Evolutionary conservation across 768 basidiomycete genomes (phyloP), one percentile per base, ranked within the genome.

Genomic region (Hydnomerulius pinastri): DNA sequence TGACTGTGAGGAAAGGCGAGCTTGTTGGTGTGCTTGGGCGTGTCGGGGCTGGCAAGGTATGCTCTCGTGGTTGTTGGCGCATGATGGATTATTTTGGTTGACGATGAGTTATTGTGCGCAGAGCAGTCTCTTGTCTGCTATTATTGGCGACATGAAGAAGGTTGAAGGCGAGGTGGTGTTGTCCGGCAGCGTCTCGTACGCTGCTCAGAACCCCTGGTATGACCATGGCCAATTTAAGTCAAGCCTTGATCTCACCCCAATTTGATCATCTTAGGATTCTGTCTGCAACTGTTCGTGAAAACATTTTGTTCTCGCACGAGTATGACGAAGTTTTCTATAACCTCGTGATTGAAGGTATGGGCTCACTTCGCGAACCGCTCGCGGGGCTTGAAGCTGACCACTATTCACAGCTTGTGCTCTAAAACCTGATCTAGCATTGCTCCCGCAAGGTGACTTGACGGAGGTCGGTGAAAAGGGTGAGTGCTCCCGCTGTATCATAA

Each of bases 231-330:
- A 11, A 12, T 27, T 41, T 11, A 7, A 36, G 15, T 4, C 4
- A 15, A 4, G n/a, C n/a, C n/a, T n/a, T n/a, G 17, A 15, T 9
- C 6, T 59, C 25, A 21, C 50, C 20, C 27, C 30, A 32, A 37
- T 4, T 1, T 18, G 28, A n/a, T 23, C 5, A 24, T 21, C 10
- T 4, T 24, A 89, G 87, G 89, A 83, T 97, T 37, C 78, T 95
- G 67, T 92, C 90, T 2, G 83, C 90, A 0, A 86, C 90, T 2
- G 80, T 98, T 43, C 81, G 87, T 30, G 90, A 93, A 36, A 98
- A 98, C 61, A 98, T 98, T 53, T 63, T 91, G 28, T 98, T 98
- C 71, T 92, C 86, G 9, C 89, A 95, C 67, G 79, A 85, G 57
- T 97, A 87, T 54, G 93, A 98, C 44, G 86, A 89, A 53, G 76